phyloP scores from a whole-genome alignment of 1,139 yeast species.

The Candida smagusa region DNA sequence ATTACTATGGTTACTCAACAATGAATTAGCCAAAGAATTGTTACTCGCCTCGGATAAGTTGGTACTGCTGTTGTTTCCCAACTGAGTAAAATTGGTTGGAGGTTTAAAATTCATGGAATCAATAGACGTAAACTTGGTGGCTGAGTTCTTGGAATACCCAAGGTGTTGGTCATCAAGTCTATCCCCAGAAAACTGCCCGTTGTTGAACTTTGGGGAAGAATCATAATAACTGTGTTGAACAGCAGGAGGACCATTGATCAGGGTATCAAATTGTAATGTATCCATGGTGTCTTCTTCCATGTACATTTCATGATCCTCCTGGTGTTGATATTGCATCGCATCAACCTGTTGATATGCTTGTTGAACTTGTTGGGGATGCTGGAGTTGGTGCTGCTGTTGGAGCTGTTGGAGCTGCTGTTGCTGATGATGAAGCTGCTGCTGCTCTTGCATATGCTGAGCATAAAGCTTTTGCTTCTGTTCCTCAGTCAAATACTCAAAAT shows the following conservation, averaged over 20 bases:
- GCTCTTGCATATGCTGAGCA: slow-evolving; percentile 15
- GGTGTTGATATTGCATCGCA: slow-evolving; percentile 11
- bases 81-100: slow-evolving; percentile 43
- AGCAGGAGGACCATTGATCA: slow-evolving; percentile 6
- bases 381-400: slow-evolving; percentile 11
- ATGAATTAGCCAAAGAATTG: slow-evolving; percentile 23
- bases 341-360: slow-evolving; percentile 12
- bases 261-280: slow-evolving; percentile 8
- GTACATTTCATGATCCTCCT: slow-evolving; percentile 23
- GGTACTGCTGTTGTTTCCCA: slow-evolving; percentile 40
- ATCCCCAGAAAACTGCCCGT: slow-evolving; percentile 15
- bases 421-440: slow-evolving; percentile 13
- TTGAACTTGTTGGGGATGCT: slow-evolving; percentile 11
- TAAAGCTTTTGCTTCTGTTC: slow-evolving; percentile 24
- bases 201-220: slow-evolving; percentile 26
- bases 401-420: slow-evolving; percentile 9
- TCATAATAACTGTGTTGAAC: slow-evolving; percentile 9
- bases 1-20: slow-evolving; percentile 22
- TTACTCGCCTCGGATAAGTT: slow-evolving; percentile 36
- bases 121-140: slow-evolving; percentile 32
- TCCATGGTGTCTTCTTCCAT: slow-evolving; percentile 43
- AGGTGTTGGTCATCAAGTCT: slow-evolving; percentile 10
- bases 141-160: slow-evolving; percentile 4
- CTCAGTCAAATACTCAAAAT: slow-evolving; percentile 30
- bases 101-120: slow-evolving; percentile 42